phyloP scores from a whole-genome alignment of 441 rosid species.

The California macrophylla region DNA sequence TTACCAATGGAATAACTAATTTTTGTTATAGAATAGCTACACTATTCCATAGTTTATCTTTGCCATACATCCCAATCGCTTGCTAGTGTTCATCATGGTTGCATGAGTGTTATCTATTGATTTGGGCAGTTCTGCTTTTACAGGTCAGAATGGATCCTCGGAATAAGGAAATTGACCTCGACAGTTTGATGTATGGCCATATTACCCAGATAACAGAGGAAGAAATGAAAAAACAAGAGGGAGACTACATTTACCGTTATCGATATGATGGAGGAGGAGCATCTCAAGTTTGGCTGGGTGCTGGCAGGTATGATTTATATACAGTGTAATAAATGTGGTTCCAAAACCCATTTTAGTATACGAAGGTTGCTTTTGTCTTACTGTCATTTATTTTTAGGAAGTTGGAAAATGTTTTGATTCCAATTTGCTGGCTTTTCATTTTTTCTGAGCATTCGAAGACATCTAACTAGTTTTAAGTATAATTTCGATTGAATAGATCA shows the following conservation, averaged over 20 bases:
- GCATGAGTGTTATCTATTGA: background rate
- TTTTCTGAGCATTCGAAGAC: background rate
- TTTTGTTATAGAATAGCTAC: background rate
- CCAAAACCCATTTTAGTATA: background rate
- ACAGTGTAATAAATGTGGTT: slow-evolving; percentile 5
- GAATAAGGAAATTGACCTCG: slow-evolving; percentile 61
- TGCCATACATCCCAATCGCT: background rate
- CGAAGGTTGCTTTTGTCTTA: background rate
- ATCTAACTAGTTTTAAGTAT: background rate
- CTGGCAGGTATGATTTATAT: slow-evolving; percentile 54
- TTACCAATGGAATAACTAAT: background rate
- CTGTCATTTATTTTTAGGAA: background rate
- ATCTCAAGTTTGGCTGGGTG: slow-evolving; percentile 92
- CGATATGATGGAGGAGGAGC: slow-evolving; percentile 95
- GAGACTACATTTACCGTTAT: slow-evolving; percentile 81
- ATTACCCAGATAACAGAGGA: slow-evolving; percentile 53
- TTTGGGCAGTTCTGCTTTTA: slow-evolving; percentile 10
- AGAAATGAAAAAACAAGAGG: slow-evolving; percentile 80
- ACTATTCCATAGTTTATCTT: slow-evolving; percentile 1
- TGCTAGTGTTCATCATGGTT: background rate
- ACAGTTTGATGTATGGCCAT: slow-evolving; percentile 50
- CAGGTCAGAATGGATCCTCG: slow-evolving; percentile 95
- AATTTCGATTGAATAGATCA: background rate
- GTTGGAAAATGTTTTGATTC: background rate
- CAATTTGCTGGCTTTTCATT: background rate